phyloP scores from a whole-genome alignment of 139 green algal genomes.

The Chlamydomonas sphaeroides region DNA sequence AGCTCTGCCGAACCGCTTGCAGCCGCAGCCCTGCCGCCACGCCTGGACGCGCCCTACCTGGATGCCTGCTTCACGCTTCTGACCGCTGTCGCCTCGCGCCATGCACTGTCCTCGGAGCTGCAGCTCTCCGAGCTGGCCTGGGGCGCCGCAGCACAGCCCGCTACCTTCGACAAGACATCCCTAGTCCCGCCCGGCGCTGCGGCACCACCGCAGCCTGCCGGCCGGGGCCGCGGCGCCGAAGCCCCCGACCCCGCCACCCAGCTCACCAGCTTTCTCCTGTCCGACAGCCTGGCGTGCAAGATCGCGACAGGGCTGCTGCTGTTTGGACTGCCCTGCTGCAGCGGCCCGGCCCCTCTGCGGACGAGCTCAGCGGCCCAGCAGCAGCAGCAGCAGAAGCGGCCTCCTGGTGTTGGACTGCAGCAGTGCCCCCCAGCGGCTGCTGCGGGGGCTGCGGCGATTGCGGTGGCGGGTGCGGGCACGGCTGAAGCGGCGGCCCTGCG shows the following conservation, averaged over 20 bases:
- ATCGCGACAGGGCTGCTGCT: conserved; percentile 19
- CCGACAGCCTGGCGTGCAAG: background rate
- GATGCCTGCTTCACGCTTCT: conserved; percentile 10
- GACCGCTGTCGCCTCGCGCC: background rate
- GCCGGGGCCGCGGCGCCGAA: no score
- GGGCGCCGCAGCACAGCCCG: background rate
- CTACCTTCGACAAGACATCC: no score
- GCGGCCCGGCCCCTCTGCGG: no score
- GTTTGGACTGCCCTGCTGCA: background rate
- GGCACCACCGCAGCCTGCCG: background rate
- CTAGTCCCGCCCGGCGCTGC: no score
- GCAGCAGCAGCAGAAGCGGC: no score
- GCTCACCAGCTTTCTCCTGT: background rate
- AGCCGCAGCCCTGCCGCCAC: background rate
- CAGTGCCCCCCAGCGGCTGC: background rate
- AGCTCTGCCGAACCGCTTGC: background rate
- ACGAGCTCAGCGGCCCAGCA: no score
- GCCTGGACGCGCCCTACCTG: background rate
- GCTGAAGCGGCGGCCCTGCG: no score
- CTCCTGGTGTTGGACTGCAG: no score
- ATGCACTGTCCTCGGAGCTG: background rate
- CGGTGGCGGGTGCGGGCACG: background rate
- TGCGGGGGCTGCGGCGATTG: background rate
- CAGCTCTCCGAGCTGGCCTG: conserved; percentile 1
- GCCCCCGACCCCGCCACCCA: background rate